These are phyloP conservation scores for Atalantia buxifolia DNA, from an alignment of 345 rosid species.

Conservation along the genomic window DNA sequence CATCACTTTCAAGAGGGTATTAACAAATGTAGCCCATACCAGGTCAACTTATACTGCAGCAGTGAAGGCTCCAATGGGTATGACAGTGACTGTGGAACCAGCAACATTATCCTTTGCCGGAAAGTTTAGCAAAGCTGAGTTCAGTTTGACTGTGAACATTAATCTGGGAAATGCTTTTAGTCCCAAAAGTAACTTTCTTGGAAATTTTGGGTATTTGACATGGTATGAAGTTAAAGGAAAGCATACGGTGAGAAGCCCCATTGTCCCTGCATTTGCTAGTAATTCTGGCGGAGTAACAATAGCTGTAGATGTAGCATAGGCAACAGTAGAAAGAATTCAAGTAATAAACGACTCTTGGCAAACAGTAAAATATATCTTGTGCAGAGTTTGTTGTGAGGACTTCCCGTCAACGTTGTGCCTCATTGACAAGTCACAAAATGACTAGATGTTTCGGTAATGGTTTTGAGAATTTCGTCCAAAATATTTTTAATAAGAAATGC, in stretches of 20 bases:
- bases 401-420: too few relatives aligned
- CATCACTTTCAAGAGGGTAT: constrained; percentile 23
- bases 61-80: constrained; percentile 27
- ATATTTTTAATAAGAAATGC: too few relatives aligned
- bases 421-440: too few relatives aligned
- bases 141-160: constrained; percentile 35
- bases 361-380: too few relatives aligned
- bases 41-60: constrained; percentile 7
- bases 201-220: constrained; percentile 32
- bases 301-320: background rate
- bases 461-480: too few relatives aligned
- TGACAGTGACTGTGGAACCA: constrained; percentile 35
- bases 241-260: background rate
- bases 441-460: too few relatives aligned
- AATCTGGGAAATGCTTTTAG: constrained; percentile 3
- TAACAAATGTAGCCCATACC: constrained; percentile 4
- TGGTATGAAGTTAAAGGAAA: background rate
- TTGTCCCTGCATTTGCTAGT: background rate
- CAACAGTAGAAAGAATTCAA: background rate
- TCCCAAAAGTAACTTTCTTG: constrained; percentile 32
- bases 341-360: too few relatives aligned
- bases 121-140: constrained; percentile 30
- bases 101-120: constrained; percentile 21
- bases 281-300: background rate
- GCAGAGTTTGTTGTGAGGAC: too few relatives aligned